phyloP scores from a whole-genome alignment of 225 moss, liverwort and hornwort species.

The Marchantia polymorpha region DNA sequence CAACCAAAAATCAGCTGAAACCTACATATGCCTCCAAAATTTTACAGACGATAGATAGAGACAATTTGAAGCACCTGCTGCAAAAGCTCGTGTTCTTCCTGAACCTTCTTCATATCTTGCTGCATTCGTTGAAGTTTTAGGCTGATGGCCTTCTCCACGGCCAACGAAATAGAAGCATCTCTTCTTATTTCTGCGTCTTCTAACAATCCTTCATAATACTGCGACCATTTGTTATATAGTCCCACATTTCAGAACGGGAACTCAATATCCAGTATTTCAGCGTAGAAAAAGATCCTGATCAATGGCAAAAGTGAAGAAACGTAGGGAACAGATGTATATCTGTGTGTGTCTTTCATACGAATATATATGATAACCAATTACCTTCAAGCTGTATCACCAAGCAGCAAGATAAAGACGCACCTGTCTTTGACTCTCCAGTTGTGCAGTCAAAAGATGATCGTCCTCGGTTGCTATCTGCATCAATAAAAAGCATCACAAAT shows the following conservation, averaged over 20 bases:
- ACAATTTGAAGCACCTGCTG: slow-evolving; percentile 50
- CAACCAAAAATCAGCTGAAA: too few relatives aligned
- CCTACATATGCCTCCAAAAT: too few relatives aligned
- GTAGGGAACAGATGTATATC: background rate
- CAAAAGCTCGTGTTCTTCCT: slow-evolving; percentile 68
- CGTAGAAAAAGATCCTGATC: background rate
- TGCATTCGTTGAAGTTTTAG: slow-evolving; percentile 69
- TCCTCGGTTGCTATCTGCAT: slow-evolving; percentile 76
- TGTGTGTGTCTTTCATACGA: too few relatives aligned
- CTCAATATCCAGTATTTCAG: too few relatives aligned
- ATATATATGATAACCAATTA: background rate
- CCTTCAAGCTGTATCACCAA: background rate
- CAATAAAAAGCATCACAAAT: too few relatives aligned
- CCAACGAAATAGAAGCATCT: slow-evolving; percentile 57
- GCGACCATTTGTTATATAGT: slow-evolving; percentile 1
- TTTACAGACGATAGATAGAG: background rate
- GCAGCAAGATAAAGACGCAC: slow-evolving; percentile 23
- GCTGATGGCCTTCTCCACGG: slow-evolving; percentile 74
- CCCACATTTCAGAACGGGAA: background rate
- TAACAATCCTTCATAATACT: slow-evolving; percentile 81
- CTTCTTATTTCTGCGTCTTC: slow-evolving; percentile 66
- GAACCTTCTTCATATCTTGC: slow-evolving; percentile 61
- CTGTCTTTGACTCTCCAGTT: slow-evolving; percentile 96
- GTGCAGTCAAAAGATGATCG: slow-evolving; percentile 80
- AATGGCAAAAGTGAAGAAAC: background rate